Conservation (phyloP, 306 rosid genomes). For the Vigna reflexopilosa region DNA sequence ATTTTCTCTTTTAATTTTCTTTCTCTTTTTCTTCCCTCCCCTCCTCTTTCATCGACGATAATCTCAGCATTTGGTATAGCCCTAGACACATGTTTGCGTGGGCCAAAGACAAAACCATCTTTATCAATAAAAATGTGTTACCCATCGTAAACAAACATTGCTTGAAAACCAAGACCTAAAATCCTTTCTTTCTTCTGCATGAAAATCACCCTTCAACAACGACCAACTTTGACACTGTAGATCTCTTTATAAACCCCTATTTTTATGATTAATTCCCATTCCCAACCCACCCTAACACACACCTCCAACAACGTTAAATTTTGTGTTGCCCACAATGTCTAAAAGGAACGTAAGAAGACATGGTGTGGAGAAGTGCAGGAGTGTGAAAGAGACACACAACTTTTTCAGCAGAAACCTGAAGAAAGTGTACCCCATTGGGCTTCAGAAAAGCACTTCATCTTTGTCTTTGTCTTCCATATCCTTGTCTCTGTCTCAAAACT, state of each 20-base stretch:
- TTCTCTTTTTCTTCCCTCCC: too few relatives aligned
- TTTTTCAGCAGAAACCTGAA: conserved; percentile 67
- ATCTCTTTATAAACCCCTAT: conserved; percentile 35
- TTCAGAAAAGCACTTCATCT: conserved; percentile 83
- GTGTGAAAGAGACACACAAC: conserved; percentile 60
- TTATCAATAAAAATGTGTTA: conserved; percentile 25
- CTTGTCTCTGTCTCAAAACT: conserved; percentile 85
- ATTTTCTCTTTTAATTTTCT: too few relatives aligned
- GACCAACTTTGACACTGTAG: conserved; percentile 48
- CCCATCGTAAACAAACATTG: conserved; percentile 55
- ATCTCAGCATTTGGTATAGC: background rate
- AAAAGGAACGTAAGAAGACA: conserved; percentile 67
- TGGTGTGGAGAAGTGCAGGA: conserved; percentile 59
- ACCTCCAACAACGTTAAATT: background rate
- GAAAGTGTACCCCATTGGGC: conserved; percentile 93
- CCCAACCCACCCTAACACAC: conserved; percentile 21
- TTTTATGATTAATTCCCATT: conserved; percentile 36
- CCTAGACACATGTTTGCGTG: background rate
- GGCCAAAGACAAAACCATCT: conserved; percentile 34
- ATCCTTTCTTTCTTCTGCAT: conserved; percentile 40
- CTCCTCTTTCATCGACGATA: too few relatives aligned
- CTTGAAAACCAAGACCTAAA: conserved; percentile 72
- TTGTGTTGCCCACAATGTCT: conserved; percentile 49
- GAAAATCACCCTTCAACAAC: conserved; percentile 88
- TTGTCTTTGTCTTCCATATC: conserved; percentile 77